Evolutionary conservation across 345 rosid genomes (phyloP).

Genomic region (Diplotaxis tenuifolia): DNA sequence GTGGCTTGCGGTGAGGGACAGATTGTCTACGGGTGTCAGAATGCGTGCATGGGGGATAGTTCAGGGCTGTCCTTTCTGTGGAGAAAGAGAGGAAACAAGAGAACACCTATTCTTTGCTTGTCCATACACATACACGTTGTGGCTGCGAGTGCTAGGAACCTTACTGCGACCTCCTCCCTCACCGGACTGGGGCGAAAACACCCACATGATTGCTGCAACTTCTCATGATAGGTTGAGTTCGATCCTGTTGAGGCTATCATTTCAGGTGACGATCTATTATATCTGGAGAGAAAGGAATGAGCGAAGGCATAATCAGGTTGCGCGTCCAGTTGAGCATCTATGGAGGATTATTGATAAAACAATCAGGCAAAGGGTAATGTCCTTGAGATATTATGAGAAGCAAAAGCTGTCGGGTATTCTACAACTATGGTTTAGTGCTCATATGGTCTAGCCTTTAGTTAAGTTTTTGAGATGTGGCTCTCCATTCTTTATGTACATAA

Average conservation of each 20-base stretch:
- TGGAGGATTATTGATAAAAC: neutral
- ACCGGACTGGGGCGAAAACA: no score
- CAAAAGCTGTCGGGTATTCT: neutral
- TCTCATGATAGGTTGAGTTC: neutral
- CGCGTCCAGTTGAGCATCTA: neutral
- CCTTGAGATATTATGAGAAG: neutral
- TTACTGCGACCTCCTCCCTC: no score
- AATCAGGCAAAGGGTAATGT: neutral
- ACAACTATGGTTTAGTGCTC: neutral
- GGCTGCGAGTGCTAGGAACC: no score
- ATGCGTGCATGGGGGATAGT: no score
- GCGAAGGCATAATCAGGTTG: neutral
- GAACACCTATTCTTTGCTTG: no score
- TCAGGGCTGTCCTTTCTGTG: no score
- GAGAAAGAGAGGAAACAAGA: no score
- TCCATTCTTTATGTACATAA: neutral
- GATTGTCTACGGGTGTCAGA: no score
- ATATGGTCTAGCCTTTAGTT: no score
- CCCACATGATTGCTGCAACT: no score
- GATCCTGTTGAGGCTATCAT: neutral
- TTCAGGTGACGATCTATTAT: neutral
- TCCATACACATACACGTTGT: no score
- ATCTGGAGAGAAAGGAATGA: neutral
- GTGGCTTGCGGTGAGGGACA: no score
- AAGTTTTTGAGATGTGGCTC: neutral